These are phyloP conservation scores for Pigoraptor vietnamica DNA, from an alignment of 78 protist species.

Conservation along the genomic window DNA sequence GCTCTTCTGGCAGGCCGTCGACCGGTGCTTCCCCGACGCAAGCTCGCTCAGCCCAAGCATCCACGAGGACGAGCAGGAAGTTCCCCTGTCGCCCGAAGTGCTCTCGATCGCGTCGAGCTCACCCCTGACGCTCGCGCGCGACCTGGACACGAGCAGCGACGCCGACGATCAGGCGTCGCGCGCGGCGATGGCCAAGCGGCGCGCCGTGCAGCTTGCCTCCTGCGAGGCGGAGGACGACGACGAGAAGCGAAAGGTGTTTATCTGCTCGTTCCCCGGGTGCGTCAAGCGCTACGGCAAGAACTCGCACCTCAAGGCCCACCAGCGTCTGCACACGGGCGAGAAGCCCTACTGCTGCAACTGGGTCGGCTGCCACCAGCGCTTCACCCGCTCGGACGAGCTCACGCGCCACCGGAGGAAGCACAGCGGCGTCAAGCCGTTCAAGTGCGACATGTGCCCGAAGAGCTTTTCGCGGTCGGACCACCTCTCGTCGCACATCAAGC, in stretches of 20 bases:
- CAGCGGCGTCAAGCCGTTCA: not conserved
- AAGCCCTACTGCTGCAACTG: not conserved
- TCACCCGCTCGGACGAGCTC: conserved; percentile 8
- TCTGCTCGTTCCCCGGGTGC: not conserved
- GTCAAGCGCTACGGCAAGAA: not conserved
- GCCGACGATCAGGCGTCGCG: not conserved
- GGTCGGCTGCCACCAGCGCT: not conserved
- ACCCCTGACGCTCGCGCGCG: not conserved
- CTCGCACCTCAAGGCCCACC: conserved; percentile 14
- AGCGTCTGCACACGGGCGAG: conserved; percentile 9
- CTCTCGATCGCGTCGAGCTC: not conserved
- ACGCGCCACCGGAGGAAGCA: conserved; percentile 5
- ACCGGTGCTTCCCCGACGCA: not conserved
- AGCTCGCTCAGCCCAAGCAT: not conserved
- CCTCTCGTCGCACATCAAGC: not conserved
- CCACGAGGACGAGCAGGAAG: not conserved
- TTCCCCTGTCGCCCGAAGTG: not conserved
- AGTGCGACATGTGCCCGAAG: not conserved
- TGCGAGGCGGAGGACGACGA: not conserved
- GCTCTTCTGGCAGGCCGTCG: not conserved
- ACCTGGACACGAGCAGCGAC: not conserved
- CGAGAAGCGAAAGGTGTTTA: not conserved
- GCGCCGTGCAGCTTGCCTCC: not conserved
- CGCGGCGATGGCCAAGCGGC: no score
- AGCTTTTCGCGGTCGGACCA: conserved; percentile 12